Conservation (phyloP, 345 rosid species). For the Arabis hirsuta region DNA sequence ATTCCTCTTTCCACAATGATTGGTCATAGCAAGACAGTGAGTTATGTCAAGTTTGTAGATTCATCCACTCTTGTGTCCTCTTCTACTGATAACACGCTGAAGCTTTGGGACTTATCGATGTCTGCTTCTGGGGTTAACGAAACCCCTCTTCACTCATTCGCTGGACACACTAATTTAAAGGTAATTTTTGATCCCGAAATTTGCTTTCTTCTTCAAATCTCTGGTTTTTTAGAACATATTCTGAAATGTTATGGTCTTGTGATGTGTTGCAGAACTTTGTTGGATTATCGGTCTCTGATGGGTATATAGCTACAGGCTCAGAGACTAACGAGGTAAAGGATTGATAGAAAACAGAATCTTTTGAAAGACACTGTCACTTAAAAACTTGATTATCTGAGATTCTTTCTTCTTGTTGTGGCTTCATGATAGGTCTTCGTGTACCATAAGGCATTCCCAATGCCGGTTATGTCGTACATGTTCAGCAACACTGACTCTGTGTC, state of each 20-base stretch:
- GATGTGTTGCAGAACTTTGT: conserved; percentile 78
- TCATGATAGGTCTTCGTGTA: conserved; percentile 73
- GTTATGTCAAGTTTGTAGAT: conserved; percentile 89
- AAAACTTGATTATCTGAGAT: not conserved
- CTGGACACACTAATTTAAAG: conserved; percentile 90
- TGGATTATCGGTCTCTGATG: conserved; percentile 91
- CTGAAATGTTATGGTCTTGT: conserved; percentile 19
- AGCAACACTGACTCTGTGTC: conserved; percentile 59
- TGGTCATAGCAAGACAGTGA: conserved; percentile 91
- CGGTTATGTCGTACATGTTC: conserved; percentile 80
- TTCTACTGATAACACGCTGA: conserved; percentile 91
- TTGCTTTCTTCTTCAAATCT: conserved; percentile 2
- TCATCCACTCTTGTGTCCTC: conserved; percentile 76
- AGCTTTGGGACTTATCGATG: conserved; percentile 94
- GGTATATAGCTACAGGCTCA: conserved; percentile 97
- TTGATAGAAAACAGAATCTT: not conserved
- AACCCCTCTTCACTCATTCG: conserved; percentile 78
- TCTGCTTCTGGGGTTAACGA: conserved; percentile 72
- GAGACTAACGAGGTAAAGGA: conserved; percentile 94
- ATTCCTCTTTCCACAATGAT: conserved; percentile 79
- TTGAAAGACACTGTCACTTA: not conserved
- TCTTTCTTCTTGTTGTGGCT: conserved; percentile 10
- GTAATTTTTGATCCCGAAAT: conserved; percentile 40
- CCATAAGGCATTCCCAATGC: conserved; percentile 99
- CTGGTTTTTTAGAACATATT: conserved; percentile 8